phyloP scores from a whole-genome alignment of 805 yeast species.

The Kodamaea fukazawae region DNA sequence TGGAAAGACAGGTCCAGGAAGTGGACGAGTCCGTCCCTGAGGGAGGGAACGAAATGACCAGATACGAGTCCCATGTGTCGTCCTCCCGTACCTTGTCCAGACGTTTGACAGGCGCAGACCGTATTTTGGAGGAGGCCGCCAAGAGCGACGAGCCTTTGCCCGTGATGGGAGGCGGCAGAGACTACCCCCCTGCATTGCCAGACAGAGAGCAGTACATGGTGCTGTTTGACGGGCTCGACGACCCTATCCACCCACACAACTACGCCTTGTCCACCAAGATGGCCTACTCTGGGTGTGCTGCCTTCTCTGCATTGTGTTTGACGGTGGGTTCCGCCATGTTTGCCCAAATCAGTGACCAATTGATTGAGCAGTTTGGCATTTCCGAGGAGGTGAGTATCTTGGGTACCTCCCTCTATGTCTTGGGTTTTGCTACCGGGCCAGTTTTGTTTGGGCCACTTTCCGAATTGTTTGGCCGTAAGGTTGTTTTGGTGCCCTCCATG shows the following conservation, averaged over 20 bases:
- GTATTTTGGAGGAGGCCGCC: slow-evolving; percentile 19
- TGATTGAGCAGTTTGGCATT: slow-evolving; percentile 55
- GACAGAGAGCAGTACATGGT: slow-evolving; percentile 59
- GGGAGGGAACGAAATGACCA: slow-evolving; percentile 21
- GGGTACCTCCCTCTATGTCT: slow-evolving; percentile 77
- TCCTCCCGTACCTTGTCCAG: slow-evolving; percentile 21
- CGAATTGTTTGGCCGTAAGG: slow-evolving; percentile 33
- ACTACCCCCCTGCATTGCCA: slow-evolving; percentile 61
- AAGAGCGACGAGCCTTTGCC: slow-evolving; percentile 33
- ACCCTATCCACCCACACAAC: slow-evolving; percentile 78
- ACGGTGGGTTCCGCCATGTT: slow-evolving; percentile 43
- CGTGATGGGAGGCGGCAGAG: slow-evolving; percentile 64
- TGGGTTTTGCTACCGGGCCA: slow-evolving; percentile 94
- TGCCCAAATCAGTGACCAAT: slow-evolving; percentile 53
- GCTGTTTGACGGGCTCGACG: slow-evolving; percentile 72
- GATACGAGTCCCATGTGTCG: slow-evolving; percentile 22
- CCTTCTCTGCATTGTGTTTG: slow-evolving; percentile 28
- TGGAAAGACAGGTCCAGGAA: neutral
- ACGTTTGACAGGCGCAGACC: slow-evolving; percentile 21
- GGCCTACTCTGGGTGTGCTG: slow-evolving; percentile 24
- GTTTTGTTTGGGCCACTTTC: slow-evolving; percentile 38
- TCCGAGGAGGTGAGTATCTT: slow-evolving; percentile 68
- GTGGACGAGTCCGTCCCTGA: slow-evolving; percentile 10
- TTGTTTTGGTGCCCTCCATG: slow-evolving; percentile 44
- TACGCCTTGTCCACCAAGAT: slow-evolving; percentile 38